Evolutionary conservation across 306 rosid genomes (phyloP).

Genomic region (Myrica gale): DNA sequence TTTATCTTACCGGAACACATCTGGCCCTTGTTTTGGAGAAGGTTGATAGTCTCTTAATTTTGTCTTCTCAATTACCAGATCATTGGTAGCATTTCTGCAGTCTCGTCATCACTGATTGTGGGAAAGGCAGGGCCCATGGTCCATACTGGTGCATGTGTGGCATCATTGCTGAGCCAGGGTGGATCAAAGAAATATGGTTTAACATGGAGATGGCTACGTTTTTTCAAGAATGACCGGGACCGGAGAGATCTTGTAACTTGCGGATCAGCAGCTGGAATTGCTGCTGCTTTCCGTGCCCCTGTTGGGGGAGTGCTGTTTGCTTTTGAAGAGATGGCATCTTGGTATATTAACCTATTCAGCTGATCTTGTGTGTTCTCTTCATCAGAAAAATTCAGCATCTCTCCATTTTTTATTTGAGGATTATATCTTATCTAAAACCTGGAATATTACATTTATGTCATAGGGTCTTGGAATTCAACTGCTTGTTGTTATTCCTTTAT

Average conservation of each 20-base stretch:
- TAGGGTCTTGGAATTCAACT: not conserved
- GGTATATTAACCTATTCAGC: constrained; percentile 46
- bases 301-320: constrained; percentile 96
- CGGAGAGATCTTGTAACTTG: constrained; percentile 78
- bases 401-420: not conserved
- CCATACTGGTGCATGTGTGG: constrained; percentile 93
- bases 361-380: constrained; percentile 17
- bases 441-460: not conserved
- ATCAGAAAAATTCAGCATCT: not conserved
- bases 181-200: constrained; percentile 69
- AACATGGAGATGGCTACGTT: constrained; percentile 78
- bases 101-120: constrained; percentile 72
- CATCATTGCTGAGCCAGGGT: constrained; percentile 80
- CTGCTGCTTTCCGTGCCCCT: constrained; percentile 91
- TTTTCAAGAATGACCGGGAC: constrained; percentile 84
- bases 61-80: constrained; percentile 49
- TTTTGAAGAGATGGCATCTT: constrained; percentile 93
- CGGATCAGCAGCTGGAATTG: constrained; percentile 97
- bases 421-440: not conserved
- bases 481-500: not conserved
- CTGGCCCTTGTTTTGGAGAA: constrained; percentile 23
- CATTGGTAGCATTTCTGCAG: constrained; percentile 86
- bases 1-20: constrained; percentile 2
- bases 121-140: constrained; percentile 99
- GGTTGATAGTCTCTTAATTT: constrained; percentile 18